These are phyloP conservation scores for Calonectria ilicicola DNA, from an alignment of 2,329 filamentous ascomycete genomes.

Conservation along the genomic window DNA sequence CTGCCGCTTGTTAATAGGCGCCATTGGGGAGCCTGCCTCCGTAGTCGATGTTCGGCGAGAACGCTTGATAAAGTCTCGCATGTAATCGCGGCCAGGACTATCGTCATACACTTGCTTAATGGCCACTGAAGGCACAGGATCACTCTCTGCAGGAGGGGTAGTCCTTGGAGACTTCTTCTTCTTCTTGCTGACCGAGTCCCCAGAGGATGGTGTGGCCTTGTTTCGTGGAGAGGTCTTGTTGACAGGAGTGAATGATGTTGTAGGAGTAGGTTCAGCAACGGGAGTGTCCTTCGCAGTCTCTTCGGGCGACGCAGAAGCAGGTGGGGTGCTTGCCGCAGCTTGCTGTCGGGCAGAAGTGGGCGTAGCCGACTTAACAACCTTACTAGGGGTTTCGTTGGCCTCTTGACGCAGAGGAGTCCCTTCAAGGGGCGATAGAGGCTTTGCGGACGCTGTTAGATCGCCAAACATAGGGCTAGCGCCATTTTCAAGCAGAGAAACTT, in stretches of 20 bases:
- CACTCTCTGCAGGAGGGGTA: slow-evolving; percentile 19
- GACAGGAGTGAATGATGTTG: slow-evolving; percentile 43
- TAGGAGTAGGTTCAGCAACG: slow-evolving; percentile 20
- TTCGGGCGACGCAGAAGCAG: not conserved
- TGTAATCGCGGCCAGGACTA: slow-evolving; percentile 50
- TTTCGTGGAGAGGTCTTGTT: slow-evolving; percentile 32
- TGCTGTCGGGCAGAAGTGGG: not conserved
- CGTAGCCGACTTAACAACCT: not conserved
- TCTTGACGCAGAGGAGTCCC: not conserved
- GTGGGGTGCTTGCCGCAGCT: not conserved
- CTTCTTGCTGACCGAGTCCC: slow-evolving; percentile 7
- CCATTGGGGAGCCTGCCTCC: slow-evolving; percentile 47
- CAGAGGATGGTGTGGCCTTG: slow-evolving; percentile 15
- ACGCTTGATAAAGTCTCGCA: slow-evolving; percentile 52
- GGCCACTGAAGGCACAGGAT: slow-evolving; percentile 13
- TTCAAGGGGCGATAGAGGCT: slow-evolving; percentile 8
- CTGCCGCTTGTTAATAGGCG: slow-evolving; percentile 39
- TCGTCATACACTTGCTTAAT: slow-evolving; percentile 39
- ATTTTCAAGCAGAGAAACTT: not conserved
- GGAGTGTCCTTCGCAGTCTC: slow-evolving; percentile 7
- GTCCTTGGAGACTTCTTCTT: not conserved
- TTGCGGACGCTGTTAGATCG: slow-evolving; percentile 2
- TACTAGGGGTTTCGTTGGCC: slow-evolving; percentile 1
- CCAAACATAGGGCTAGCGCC: not conserved
- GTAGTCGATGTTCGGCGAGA: slow-evolving; percentile 45